phyloP scores from a whole-genome alignment of 148 eudicot genomes.

The Camellia lanceoleosa region DNA sequence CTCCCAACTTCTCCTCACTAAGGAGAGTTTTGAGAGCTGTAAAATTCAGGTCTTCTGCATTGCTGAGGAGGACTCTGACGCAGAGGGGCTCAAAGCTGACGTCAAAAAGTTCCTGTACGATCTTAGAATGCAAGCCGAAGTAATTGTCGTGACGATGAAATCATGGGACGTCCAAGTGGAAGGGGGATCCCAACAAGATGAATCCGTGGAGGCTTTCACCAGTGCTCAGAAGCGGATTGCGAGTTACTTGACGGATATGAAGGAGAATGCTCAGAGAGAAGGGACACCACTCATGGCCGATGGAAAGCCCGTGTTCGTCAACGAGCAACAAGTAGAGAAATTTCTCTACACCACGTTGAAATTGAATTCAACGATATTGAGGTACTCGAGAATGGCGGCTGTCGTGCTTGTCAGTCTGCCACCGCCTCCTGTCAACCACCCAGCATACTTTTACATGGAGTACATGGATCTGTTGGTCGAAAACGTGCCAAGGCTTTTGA shows the following conservation, averaged over 20 bases:
- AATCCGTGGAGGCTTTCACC: conserved; percentile 72
- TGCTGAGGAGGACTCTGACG: conserved; percentile 95
- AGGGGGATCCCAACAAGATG: conserved; percentile 60
- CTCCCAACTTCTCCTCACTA: conserved; percentile 91
- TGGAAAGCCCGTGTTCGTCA: conserved; percentile 66
- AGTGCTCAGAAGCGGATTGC: conserved; percentile 68
- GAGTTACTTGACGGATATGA: conserved; percentile 57
- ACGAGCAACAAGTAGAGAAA: conserved; percentile 92
- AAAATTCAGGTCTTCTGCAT: conserved; percentile 97
- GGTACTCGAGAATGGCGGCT: conserved; percentile 93
- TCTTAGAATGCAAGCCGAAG: conserved; percentile 95
- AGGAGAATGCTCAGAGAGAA: conserved; percentile 54
- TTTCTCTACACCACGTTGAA: conserved; percentile 85
- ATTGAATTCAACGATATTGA: conserved; percentile 73
- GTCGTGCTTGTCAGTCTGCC: conserved; percentile 93
- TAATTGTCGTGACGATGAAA: conserved; percentile 82
- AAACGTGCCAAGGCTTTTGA: conserved; percentile 89
- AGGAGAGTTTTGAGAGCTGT: conserved; percentile 94
- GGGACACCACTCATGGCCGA: conserved; percentile 67
- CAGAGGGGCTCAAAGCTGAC: conserved; percentile 80
- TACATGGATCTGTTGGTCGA: conserved; percentile 96
- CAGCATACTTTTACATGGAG: conserved; percentile 88
- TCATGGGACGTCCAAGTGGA: conserved; percentile 77
- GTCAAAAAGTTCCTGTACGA: conserved; percentile 94
- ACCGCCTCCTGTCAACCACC: conserved; percentile 85